Conservation (phyloP, 2,329 filamentous ascomycete species). For the Alternaria ethzedia region DNA sequence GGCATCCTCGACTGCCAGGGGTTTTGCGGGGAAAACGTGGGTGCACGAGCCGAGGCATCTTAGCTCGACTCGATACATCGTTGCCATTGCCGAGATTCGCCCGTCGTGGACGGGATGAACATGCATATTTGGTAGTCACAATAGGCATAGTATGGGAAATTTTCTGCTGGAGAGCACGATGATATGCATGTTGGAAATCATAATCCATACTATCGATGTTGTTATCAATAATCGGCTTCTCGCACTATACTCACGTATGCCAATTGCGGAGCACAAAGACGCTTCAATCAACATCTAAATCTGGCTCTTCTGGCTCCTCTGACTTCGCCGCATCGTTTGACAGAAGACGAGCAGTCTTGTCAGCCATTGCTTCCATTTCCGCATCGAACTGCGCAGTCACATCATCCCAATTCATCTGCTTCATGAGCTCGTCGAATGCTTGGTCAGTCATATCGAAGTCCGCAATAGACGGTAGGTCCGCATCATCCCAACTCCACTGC, state of each 20-base stretch:
- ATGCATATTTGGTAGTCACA: neutral
- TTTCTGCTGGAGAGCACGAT: neutral
- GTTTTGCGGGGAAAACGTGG: conserved; percentile 24
- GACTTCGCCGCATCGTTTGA: neutral
- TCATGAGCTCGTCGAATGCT: neutral
- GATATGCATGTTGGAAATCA: neutral
- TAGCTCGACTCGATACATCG: conserved; percentile 18
- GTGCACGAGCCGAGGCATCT: conserved; percentile 27
- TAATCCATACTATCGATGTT: neutral
- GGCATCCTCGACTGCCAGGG: conserved; percentile 14
- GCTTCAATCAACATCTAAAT: neutral
- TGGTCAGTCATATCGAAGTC: neutral
- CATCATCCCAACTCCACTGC: neutral
- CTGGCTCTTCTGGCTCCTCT: neutral
- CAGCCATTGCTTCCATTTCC: neutral
- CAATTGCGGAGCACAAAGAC: neutral
- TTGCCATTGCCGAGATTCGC: neutral
- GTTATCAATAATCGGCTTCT: neutral
- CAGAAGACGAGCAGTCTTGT: neutral
- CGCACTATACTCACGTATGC: neutral
- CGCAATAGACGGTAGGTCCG: neutral
- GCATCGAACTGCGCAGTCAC: neutral
- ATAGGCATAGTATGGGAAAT: neutral
- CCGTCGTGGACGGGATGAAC: neutral
- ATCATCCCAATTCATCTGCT: neutral